A percentile compares a stretch with the other conserved stretches of the same genome.
These are phyloP conservation scores for Penicillium bovifimosum DNA, from an alignment of 495 filamentous ascomycete species.

Conservation along the genomic window DNA sequence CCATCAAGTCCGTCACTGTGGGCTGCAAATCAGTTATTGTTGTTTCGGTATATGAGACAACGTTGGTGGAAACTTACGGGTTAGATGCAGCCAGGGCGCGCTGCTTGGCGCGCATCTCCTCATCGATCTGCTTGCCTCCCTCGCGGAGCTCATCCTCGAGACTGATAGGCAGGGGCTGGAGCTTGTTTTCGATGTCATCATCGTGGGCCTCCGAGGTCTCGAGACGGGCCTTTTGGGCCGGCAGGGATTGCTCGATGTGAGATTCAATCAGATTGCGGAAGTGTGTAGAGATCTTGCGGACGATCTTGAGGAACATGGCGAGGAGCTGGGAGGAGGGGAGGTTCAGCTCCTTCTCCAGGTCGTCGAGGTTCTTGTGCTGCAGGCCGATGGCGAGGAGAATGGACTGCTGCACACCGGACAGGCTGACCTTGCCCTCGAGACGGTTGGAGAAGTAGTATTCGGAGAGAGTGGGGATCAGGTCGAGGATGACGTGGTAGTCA, in stretches of 20 bases:
- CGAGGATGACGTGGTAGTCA: conserved; percentile 95
- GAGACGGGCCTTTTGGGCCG: conserved; percentile 41
- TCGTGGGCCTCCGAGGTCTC: conserved; percentile 57
- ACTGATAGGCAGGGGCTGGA: conserved; percentile 61
- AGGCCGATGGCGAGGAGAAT: conserved; percentile 86
- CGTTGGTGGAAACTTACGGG: conserved; percentile 52
- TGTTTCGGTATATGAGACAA: conserved; percentile 20
- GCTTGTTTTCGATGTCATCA: conserved; percentile 53
- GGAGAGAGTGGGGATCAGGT: conserved; percentile 79
- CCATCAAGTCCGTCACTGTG: conserved; percentile 75
- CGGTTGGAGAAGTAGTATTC: conserved; percentile 76
- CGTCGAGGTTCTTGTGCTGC: conserved; percentile 79
- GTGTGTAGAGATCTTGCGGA: conserved; percentile 75
- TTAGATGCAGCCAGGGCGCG: conserved; percentile 84
- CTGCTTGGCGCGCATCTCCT: conserved; percentile 67
- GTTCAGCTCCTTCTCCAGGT: conserved; percentile 72
- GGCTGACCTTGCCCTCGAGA: conserved; percentile 56
- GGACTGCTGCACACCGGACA: conserved; percentile 73
- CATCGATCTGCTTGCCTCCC: conserved; percentile 69
- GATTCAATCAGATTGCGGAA: conserved; percentile 71
- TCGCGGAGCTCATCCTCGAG: conserved; percentile 84
- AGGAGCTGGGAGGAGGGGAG: conserved; percentile 74
- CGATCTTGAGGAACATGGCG: conserved; percentile 94
- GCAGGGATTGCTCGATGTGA: conserved; percentile 66
- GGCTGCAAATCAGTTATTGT: conserved; percentile 42